A percentile compares a stretch with the other conserved stretches of the same genome.
Conservation (phyloP, 805 yeast species). For the Limtongozyma cylindracea region DNA sequence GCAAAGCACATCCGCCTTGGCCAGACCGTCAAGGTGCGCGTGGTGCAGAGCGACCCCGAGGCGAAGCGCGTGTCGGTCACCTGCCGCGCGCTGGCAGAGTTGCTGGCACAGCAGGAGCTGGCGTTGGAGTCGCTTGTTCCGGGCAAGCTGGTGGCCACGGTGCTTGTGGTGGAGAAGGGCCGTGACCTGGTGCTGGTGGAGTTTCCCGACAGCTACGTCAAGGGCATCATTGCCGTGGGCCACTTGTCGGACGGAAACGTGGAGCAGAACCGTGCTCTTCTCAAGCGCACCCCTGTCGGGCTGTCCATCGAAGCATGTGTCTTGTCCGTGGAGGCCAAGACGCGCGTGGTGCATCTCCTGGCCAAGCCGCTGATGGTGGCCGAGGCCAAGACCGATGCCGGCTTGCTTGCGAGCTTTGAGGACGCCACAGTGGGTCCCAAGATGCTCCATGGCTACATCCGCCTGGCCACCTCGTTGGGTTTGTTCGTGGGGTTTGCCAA, state of each 20-base stretch:
- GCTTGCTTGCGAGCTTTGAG: constrained; percentile 39
- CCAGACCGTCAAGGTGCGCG: constrained; percentile 54
- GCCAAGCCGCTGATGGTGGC: constrained; percentile 40
- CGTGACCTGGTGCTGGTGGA: constrained; percentile 53
- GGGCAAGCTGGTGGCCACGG: constrained; percentile 40
- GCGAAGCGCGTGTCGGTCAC: constrained; percentile 42
- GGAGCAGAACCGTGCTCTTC: constrained; percentile 41
- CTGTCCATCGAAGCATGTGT: constrained; percentile 32
- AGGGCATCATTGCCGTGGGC: constrained; percentile 51
- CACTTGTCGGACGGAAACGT: constrained; percentile 57
- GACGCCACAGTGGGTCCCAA: constrained; percentile 13
- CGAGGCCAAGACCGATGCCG: constrained; percentile 22
- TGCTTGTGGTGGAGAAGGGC: constrained; percentile 43
- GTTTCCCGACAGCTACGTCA: constrained; percentile 16
- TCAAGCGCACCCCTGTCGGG: constrained; percentile 43
- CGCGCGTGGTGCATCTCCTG: constrained; percentile 35
- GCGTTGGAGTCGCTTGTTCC: constrained; percentile 19
- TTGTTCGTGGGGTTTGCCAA: constrained; percentile 66
- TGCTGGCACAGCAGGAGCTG: constrained; percentile 18
- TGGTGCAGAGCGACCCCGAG: constrained; percentile 19
- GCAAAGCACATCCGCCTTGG: constrained; percentile 59
- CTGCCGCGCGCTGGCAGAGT: constrained; percentile 36
- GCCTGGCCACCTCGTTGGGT: constrained; percentile 57
- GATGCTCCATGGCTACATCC: constrained; percentile 59
- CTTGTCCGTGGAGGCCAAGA: constrained; percentile 36